Evolutionary conservation across 768 basidiomycete genomes (phyloP).

Genomic region (Tricholoma furcatifolium): DNA sequence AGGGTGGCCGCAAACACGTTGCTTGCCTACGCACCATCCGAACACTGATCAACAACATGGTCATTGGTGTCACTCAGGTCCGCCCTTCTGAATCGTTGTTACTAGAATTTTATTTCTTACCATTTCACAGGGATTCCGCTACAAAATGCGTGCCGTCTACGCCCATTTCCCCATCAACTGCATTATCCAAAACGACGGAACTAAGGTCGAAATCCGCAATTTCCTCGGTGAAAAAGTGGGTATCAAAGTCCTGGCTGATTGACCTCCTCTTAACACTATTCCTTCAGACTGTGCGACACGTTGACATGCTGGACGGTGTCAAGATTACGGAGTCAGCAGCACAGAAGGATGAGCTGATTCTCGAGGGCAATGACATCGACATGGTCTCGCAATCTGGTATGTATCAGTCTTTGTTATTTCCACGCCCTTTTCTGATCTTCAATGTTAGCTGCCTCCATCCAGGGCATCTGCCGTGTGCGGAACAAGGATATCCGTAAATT

Average conservation of each 20-base stretch:
- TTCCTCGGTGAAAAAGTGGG: slow-evolving; percentile 91
- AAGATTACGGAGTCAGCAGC: slow-evolving; percentile 80
- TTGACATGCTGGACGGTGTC: slow-evolving; percentile 90
- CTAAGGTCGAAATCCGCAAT: slow-evolving; percentile 85
- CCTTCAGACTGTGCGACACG: slow-evolving; percentile 84
- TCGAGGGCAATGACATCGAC: slow-evolving; percentile 95
- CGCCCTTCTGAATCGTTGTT: slow-evolving; percentile 11
- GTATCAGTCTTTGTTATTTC: slow-evolving; percentile 10
- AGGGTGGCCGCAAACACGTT: slow-evolving; percentile 97
- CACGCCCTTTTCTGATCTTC: slow-evolving; percentile 2
- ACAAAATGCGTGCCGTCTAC: slow-evolving; percentile 99
- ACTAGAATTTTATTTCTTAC: neutral
- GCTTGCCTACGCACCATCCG: slow-evolving; percentile 97
- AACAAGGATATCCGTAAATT: slow-evolving; percentile 99
- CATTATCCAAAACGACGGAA: slow-evolving; percentile 80
- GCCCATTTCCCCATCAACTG: slow-evolving; percentile 99
- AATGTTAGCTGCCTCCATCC: slow-evolving; percentile 84
- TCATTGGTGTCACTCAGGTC: slow-evolving; percentile 95
- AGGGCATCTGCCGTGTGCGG: slow-evolving; percentile 93
- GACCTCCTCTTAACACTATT: neutral
- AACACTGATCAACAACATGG: slow-evolving; percentile 95
- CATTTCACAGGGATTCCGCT: slow-evolving; percentile 85
- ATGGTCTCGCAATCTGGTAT: slow-evolving; percentile 95
- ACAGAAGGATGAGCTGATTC: slow-evolving; percentile 92
- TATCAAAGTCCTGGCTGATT: neutral